Base-by-base conservation (phyloP, 768 basidiomycete species). In the Pleurotus platypus region DNA sequence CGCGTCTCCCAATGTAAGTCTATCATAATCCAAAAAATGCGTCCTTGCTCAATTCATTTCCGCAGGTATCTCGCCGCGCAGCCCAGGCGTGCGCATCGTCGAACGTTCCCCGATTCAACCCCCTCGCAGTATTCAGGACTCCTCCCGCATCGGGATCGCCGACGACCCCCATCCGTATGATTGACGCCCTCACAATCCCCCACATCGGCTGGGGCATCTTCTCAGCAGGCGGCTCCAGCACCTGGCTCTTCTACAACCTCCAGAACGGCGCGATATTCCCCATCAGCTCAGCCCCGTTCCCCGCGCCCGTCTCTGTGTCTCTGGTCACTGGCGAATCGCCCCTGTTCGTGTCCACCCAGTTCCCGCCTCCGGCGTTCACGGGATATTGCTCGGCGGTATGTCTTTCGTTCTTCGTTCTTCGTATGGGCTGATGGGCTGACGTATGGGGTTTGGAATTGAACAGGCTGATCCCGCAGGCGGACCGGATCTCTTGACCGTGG, bases 291-390 rank as follows among this genome's bases (percentile, higher is more conserved):
- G 16, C 15, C 13, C 26, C 49, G 30, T 50, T 35, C 49, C 49
- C 49, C 4, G 49, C 30, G 2, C 49, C 49, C 16, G 27, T 50
- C 5, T 30, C 27, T 11, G 15, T 50, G n/a, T n/a, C 27, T 27
- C 15, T 50, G 9, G 38, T 15, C 27, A 37, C 5, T 1, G 49
- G 49, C n/a, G 24, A n/a, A 30, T 50, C 49, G 0, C 49, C 49
- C 16, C 27, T 50, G 13, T 49, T 49, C 49, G 49, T 49, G 13
- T 50, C 49, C 22, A 50, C 27, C 9, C 49, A 50, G 26, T 50
- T 50, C 27, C 49, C 49, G 8, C 49, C 49, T 27, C 49, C 49
- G 24, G 49, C 27, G 13, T 50, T 50, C 30, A 30, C 49, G 11
- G 49, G 49, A 11, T 50, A 35, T 20, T 50, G 49, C 7, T 12